Evolutionary conservation across 192 early-diverging fungal species (phyloP), one percentile per base, ranked within the genome.

Genomic region (Haplosporangium gracile): DNA sequence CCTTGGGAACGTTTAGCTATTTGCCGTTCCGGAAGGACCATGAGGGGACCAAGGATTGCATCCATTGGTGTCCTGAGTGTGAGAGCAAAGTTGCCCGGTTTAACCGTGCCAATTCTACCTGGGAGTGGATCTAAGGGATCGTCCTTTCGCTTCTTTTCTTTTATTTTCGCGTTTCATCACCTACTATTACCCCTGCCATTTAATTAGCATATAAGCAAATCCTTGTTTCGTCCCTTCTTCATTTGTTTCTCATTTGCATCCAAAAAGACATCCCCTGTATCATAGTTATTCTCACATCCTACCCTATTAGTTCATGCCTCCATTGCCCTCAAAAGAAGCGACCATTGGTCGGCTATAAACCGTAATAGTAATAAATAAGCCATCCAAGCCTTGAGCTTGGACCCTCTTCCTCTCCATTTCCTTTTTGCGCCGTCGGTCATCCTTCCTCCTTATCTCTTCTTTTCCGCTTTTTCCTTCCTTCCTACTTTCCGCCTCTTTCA

Each of bases 1-100:
- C 84, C 0, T 40, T 86, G 20, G 84, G 84, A 0, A 80, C 84
- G 13, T 63, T 80, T 2, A 74, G 71, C 29, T 86, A 76, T 38
- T 13, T 86, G 38, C 84, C 84, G 3, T 79, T 81, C 45, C 74
- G 79, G 7, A 86, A 74, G 47, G 71, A 70, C 13, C 84, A 81
- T 74, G 84, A 81, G 57, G 79, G 76, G 2, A 81, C 78, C 16
- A 86, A 86, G 65, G 84, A 86, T 38, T 86, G 79, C 68, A 60
- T 85, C 47, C 83, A 85, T 68, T 85, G 83, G 83, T 85, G 83
- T 53, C 83, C 83, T 5, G 53, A 72, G 38, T 85, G 83, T 57
- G 74, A 43, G 0, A 69, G 63, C 24, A 42, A 9, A 10, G 83
- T 85, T 20, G 83, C 83, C 6, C 55, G 83, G 18, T 85, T 72